Evolutionary conservation across 257 asterid species (phyloP).

Genomic region (Buddleja alternifolia): DNA sequence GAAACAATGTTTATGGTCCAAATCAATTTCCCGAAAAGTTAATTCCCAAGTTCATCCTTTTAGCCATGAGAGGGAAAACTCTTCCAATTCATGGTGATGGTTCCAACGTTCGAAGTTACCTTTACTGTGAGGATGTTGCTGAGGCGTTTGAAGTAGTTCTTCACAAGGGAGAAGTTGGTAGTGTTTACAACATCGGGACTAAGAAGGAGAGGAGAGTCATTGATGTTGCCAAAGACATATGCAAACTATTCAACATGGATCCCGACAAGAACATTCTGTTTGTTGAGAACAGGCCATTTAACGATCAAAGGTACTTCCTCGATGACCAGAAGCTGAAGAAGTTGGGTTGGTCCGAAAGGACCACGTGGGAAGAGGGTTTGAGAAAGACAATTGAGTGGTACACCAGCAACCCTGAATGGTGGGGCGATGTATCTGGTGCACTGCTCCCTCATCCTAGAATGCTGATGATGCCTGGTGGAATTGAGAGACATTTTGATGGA

Average conservation of each 20-base stretch:
- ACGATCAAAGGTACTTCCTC: conserved; percentile 94
- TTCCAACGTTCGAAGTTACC: conserved; percentile 88
- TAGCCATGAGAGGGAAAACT: conserved; percentile 83
- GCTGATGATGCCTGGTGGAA: conserved; percentile 94
- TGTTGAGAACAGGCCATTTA: conserved; percentile 94
- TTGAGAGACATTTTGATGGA: conserved; percentile 66
- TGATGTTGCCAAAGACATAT: conserved; percentile 86
- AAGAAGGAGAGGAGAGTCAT: conserved; percentile 92
- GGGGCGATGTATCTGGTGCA: conserved; percentile 99
- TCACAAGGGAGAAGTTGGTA: conserved; percentile 96
- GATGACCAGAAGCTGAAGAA: conserved; percentile 87
- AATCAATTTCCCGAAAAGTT: conserved; percentile 95
- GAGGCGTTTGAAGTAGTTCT: conserved; percentile 94
- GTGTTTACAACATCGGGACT: conserved; percentile 91
- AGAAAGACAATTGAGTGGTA: conserved; percentile 93
- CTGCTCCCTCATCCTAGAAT: conserved; percentile 97
- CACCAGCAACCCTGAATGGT: conserved; percentile 81
- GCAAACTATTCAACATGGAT: conserved; percentile 82
- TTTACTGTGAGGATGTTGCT: conserved; percentile 95
- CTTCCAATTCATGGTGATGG: conserved; percentile 99
- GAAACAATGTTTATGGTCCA: conserved; percentile 94
- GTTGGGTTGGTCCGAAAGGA: conserved; percentile 88
- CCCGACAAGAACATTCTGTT: conserved; percentile 71
- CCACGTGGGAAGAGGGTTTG: conserved; percentile 92
- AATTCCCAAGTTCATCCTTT: conserved; percentile 90